Conservation (phyloP, 2,329 filamentous ascomycete species). For the Scleromitrula shiraiana region DNA sequence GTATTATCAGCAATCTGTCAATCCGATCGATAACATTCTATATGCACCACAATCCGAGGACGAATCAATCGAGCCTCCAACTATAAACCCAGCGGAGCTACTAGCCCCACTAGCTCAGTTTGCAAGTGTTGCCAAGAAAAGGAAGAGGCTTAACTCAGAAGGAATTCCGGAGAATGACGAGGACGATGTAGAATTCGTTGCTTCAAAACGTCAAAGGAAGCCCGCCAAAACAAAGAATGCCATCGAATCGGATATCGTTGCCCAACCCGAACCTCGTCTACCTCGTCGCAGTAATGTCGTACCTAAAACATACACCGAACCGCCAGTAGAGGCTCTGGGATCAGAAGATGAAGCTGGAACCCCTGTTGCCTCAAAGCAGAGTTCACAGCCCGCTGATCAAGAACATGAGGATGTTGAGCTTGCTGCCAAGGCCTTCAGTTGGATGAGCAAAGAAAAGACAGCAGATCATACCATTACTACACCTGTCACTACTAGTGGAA, state of each 20-base stretch:
- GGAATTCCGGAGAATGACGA: constrained; percentile 15
- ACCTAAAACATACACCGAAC: constrained; percentile 19
- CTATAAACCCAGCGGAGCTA: constrained; percentile 22
- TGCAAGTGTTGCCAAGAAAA: constrained; percentile 17
- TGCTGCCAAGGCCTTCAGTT: constrained; percentile 18
- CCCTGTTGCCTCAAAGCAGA: not conserved
- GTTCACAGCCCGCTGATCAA: constrained; percentile 2
- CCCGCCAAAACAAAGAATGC: constrained; percentile 12
- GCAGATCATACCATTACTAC: not conserved
- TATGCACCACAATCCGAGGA: constrained; percentile 21
- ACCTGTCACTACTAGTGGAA: constrained; percentile 11
- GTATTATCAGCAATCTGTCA: constrained; percentile 25
- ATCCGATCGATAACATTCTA: constrained; percentile 25
- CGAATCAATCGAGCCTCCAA: constrained; percentile 10
- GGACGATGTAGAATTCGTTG: constrained; percentile 24
- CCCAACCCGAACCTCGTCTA: constrained; percentile 13
- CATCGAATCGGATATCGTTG: not conserved
- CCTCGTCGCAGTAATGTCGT: constrained; percentile 17
- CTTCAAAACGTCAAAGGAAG: constrained; percentile 21
- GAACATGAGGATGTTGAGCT: constrained; percentile 15
- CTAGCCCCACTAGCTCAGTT: constrained; percentile 14
- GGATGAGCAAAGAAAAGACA: constrained; percentile 9
- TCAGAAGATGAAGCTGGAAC: constrained; percentile 1
- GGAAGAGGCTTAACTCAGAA: constrained; percentile 12
- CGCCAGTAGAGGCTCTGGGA: constrained; percentile 17